Evolutionary conservation across 108 stramenopile genomes (phyloP).

Genomic region (Seminavis robusta): DNA sequence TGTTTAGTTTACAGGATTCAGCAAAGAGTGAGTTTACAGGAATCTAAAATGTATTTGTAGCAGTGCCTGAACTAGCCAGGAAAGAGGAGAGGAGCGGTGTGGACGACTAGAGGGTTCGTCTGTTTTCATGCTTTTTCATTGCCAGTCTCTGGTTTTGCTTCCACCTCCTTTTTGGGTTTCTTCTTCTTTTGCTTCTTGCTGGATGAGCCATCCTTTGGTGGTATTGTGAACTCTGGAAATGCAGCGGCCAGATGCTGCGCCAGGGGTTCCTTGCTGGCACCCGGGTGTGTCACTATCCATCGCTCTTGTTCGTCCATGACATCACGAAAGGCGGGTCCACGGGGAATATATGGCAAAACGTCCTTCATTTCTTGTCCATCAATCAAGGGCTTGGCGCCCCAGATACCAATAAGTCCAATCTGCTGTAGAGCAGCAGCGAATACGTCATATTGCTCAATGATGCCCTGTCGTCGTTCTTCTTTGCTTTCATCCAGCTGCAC

Average conservation of each 20-base stretch:
- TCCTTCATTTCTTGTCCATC: constrained; percentile 68
- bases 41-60: too few relatives aligned
- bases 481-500: constrained; percentile 42
- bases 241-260: constrained; percentile 41
- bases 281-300: constrained; percentile 79
- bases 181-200: too few relatives aligned
- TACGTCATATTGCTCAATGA: constrained; percentile 66
- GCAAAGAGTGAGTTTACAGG: too few relatives aligned
- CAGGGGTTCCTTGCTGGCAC: constrained; percentile 50
- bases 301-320: constrained; percentile 83
- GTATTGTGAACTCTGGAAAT: constrained; percentile 53
- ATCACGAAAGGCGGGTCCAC: constrained; percentile 73
- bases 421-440: constrained; percentile 76
- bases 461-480: constrained; percentile 58
- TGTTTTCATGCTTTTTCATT: too few relatives aligned
- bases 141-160: too few relatives aligned
- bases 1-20: too few relatives aligned
- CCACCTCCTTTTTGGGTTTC: too few relatives aligned
- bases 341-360: constrained; percentile 59
- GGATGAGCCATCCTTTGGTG: too few relatives aligned
- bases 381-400: constrained; percentile 62
- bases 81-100: too few relatives aligned
- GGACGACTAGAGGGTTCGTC: too few relatives aligned
- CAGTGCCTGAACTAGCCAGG: too few relatives aligned
- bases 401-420: constrained; percentile 72